Conservation (phyloP, 345 rosid genomes). For the Brassica nigra region DNA sequence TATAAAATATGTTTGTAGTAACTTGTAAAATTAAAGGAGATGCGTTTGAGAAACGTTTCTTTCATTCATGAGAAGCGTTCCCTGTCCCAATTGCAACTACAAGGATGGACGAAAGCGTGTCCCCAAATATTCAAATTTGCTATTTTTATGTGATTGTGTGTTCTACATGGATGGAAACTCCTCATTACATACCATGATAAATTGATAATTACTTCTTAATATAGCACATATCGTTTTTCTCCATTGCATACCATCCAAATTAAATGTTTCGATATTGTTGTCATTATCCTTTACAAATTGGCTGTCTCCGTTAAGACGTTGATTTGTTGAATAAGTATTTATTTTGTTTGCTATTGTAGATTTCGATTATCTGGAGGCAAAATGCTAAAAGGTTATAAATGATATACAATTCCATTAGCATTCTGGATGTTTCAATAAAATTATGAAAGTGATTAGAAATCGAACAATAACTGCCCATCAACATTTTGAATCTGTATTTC, state of each 20-base stretch:
- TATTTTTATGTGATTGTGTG: neutral
- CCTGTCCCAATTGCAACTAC: conserved; percentile 18
- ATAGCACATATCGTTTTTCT: neutral
- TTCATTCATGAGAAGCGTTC: conserved; percentile 25
- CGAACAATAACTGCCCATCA: neutral
- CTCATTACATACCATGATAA: conserved; percentile 1
- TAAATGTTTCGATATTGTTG: neutral
- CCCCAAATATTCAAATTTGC: neutral
- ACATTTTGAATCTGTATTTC: neutral
- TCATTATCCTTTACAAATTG: neutral
- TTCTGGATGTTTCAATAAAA: neutral
- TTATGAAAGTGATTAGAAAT: neutral
- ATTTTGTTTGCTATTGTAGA: neutral
- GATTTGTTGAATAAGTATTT: no score
- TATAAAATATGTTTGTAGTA: neutral
- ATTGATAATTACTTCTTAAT: neutral
- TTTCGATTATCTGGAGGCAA: neutral
- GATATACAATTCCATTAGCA: neutral
- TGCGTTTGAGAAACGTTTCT: conserved; percentile 5
- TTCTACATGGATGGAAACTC: conserved; percentile 25
- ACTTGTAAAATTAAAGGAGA: neutral
- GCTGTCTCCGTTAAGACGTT: neutral
- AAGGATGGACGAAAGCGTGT: conserved; percentile 19
- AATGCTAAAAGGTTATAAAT: neutral
- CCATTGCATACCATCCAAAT: conserved; percentile 4